A percentile compares a stretch with the other conserved stretches of the same genome.
phyloP scores from a whole-genome alignment of 805 yeast species.

The Candida succiphila region DNA sequence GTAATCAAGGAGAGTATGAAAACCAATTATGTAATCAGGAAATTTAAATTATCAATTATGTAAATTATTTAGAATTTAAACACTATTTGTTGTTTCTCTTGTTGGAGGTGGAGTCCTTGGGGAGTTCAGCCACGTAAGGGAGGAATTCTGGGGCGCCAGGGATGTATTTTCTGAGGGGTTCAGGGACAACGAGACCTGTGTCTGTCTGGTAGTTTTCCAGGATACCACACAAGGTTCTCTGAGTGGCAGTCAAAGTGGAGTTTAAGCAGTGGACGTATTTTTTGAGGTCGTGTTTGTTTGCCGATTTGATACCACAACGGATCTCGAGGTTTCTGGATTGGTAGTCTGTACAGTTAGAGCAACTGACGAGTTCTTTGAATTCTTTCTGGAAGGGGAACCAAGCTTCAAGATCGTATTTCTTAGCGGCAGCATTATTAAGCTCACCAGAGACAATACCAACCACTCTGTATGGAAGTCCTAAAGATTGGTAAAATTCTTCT shows the following conservation, averaged over 20 bases:
- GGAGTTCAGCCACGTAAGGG: conserved; percentile 83
- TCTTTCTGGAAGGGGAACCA: conserved; percentile 99
- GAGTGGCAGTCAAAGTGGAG: conserved; percentile 95
- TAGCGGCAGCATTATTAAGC: conserved; percentile 97
- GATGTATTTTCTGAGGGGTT: conserved; percentile 89
- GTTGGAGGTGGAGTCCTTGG: conserved; percentile 85
- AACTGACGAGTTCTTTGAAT: conserved; percentile 94
- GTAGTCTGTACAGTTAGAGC: conserved; percentile 99
- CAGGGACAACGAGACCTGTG: conserved; percentile 89
- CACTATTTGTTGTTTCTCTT: conserved; percentile 31
- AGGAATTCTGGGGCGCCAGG: conserved; percentile 98
- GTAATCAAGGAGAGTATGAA: too few relatives aligned
- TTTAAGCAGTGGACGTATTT: conserved; percentile 97
- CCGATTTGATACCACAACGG: conserved; percentile 95
- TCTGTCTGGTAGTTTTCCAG: conserved; percentile 97
- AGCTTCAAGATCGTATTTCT: conserved; percentile 97
- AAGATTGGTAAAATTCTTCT: conserved; percentile 87
- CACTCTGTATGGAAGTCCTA: conserved; percentile 91
- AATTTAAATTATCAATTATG: too few relatives aligned
- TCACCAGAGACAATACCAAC: conserved; percentile 98
- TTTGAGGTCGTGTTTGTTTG: conserved; percentile 70
- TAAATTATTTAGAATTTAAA: too few relatives aligned
- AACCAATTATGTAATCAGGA: too few relatives aligned
- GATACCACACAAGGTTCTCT: conserved; percentile 95
- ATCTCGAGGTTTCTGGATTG: conserved; percentile 98